Percentiles rank a stretch among this genome's conserved stretches.
Evolutionary conservation across 371 early-diverging fungal species (phyloP).

Genomic region (Mortierella sp.): DNA sequence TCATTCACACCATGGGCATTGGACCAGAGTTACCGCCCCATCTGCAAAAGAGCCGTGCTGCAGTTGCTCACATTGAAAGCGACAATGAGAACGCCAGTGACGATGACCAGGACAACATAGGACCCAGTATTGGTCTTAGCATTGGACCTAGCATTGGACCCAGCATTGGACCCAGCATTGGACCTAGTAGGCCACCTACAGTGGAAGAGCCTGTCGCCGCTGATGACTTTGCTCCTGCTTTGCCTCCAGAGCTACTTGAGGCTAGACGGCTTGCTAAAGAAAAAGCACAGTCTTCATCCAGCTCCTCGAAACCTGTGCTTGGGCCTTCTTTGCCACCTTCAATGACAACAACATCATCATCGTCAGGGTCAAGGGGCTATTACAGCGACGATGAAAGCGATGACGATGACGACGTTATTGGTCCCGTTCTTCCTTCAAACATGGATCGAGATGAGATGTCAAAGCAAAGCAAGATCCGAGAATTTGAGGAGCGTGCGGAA

Average conservation of each 20-base stretch:
- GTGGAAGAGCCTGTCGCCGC: conserved; percentile 33
- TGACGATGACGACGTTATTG: conserved; percentile 63
- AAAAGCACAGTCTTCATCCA: conserved; percentile 14
- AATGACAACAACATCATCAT: conserved; percentile 1
- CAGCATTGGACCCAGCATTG: conserved; percentile 29
- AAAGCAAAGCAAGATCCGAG: conserved; percentile 32
- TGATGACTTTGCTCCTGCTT: conserved; percentile 66
- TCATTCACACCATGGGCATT: conserved; percentile 35
- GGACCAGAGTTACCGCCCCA: conserved; percentile 57
- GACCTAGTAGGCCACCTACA: conserved; percentile 28
- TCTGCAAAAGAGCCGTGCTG: conserved; percentile 25
- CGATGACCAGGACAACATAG: conserved; percentile 22
- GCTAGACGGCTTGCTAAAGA: conserved; percentile 46
- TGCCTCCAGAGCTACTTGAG: conserved; percentile 68
- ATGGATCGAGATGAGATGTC: conserved; percentile 58
- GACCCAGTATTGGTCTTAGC: conserved; percentile 32
- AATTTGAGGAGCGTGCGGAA: conserved; percentile 29
- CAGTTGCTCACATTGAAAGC: conserved; percentile 4
- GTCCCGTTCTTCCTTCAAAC: conserved; percentile 63
- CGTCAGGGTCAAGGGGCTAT: conserved; percentile 11
- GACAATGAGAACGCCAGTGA: neutral
- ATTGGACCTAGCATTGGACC: conserved; percentile 42
- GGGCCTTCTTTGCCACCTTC: conserved; percentile 61
- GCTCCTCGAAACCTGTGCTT: conserved; percentile 58
- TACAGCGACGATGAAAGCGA: conserved; percentile 23